A percentile compares a stretch with the other conserved stretches of the same genome.
Conservation (phyloP, 2,329 filamentous ascomycete species). For the Paraphoma sp. region DNA sequence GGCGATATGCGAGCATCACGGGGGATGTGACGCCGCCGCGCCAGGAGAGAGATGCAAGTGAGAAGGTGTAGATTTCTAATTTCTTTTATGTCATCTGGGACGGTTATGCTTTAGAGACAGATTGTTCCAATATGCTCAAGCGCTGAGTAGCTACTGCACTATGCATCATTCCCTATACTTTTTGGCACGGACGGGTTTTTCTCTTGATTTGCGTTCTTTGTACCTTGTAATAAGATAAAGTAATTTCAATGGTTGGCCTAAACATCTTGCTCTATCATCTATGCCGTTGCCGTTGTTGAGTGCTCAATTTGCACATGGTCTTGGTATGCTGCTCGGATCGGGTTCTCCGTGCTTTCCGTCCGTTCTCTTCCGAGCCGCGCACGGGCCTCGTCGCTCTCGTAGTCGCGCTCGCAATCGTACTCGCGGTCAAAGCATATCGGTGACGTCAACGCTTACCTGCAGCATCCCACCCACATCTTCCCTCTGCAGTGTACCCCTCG, state of each 20-base stretch:
- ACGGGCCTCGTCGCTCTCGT: too few species aligned
- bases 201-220: background rate
- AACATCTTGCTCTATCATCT: too few species aligned
- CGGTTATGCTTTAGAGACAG: background rate
- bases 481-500: too few species aligned
- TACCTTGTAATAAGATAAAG: background rate
- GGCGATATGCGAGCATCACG: conserved; percentile 17
- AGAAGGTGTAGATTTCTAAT: conserved; percentile 16
- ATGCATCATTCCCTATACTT: background rate
- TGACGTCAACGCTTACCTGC: too few species aligned
- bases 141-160: background rate
- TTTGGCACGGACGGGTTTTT: background rate
- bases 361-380: too few species aligned
- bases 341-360: too few species aligned
- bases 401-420: too few species aligned
- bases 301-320: too few species aligned
- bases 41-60: conserved; percentile 10
- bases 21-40: conserved; percentile 10
- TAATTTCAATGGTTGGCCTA: background rate
- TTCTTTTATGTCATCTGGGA: background rate
- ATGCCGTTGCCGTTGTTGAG: too few species aligned
- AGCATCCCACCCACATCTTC: too few species aligned
- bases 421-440: too few species aligned
- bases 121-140: background rate
- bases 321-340: too few species aligned